Base-by-base conservation (phyloP, 352 stramenopile species). In the Plasmopara viticola region DNA sequence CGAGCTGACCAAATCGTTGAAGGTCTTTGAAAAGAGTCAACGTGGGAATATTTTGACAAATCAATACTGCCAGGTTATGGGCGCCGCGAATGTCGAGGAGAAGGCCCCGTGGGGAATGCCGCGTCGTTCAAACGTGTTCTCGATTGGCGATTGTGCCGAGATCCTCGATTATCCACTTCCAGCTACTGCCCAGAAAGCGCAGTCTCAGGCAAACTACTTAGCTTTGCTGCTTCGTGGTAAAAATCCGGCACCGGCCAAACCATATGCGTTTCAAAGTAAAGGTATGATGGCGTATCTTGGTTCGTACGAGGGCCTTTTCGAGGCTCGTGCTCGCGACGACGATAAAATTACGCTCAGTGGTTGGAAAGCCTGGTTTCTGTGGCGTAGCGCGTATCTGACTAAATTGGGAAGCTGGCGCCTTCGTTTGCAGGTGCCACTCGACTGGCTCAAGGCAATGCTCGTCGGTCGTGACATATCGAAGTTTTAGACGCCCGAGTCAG, bases 401-500 rank as follows among this genome's bases (percentile, higher is more conserved):
- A 98, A 97, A 66, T 90, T 97, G 39, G 82, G 95, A 30, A 95
- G 82, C 48, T 94, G 79, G 84, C 78, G 87, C 17, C 86, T 97
- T 63, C 95, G 94, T 51, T 77, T 97, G 57, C 73, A 97, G 52
- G 96, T 99, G 61, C 95, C 95, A 4, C 88, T 98, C 62, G 94
- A 98, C 71, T 98, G 95, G 95, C 90, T 98, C 60, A 98, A 98
- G 75, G 79, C 86, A 13, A 79, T 97, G n/a, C 60, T 98, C 12
- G 97, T 99, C 52, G 96, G 96, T 3, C 76, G 96, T 56, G 95
- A 98, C 57, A 95, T 98, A 56, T 95, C 78, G 13, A 80, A 89
- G 43, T 98, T 99, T 51, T 94, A 60, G 46, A 4, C 33, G 20
- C 20, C 20, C 20, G 20, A 25, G 20, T 25, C 20, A 3, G 20